Base-by-base conservation (phyloP, 192 early-diverging fungal genomes). In the Podochytrium sp. region DNA sequence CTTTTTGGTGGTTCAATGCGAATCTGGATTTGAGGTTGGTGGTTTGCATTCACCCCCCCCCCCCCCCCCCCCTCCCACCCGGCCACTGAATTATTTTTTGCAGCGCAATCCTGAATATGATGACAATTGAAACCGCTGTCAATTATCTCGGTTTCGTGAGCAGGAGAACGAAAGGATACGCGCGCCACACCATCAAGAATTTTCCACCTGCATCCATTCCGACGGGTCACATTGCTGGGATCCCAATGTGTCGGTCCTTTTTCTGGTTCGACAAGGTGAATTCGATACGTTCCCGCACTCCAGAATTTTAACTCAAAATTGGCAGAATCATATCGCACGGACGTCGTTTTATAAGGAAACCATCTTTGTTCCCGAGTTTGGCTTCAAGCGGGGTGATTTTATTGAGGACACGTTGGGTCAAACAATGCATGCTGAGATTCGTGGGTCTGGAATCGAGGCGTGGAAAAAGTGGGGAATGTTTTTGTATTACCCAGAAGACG, bases 241-340 rank as follows among this genome's bases (percentile, higher is more conserved):
- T 79, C n/a, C 75, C 77, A 23, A 38, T 82, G 2, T 39, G 51
- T n/a, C 52, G 49, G 7, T 64, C 79, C 1, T 82, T 61, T 49
- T 82, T 82, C 51, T 82, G 75, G 66, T 80, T 61, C 51, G 81
- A 82, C 68, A 79, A 79, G 67, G 49, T 62, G n/a, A n/a, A n/a
- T n/a, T n/a, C n/a, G n/a, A n/a, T n/a, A n/a, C n/a, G n/a, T n/a
- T n/a, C n/a, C n/a, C n/a, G n/a, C n/a, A n/a, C n/a, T n/a, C n/a
- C n/a, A n/a, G n/a, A n/a, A n/a, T n/a, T n/a, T n/a, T n/a, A n/a
- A n/a, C n/a, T n/a, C n/a, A n/a, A n/a, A n/a, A n/a, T n/a, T n/a
- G 12, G 6, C 42, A 67, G 70, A 73, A 55, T 29, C 78, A 79
- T 42, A 30, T 79, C 16, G 66, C 73, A 7, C n/a, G 47, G 30